Conservation (phyloP, 257 asterid genomes). For the Rehmannia glutinosa region DNA sequence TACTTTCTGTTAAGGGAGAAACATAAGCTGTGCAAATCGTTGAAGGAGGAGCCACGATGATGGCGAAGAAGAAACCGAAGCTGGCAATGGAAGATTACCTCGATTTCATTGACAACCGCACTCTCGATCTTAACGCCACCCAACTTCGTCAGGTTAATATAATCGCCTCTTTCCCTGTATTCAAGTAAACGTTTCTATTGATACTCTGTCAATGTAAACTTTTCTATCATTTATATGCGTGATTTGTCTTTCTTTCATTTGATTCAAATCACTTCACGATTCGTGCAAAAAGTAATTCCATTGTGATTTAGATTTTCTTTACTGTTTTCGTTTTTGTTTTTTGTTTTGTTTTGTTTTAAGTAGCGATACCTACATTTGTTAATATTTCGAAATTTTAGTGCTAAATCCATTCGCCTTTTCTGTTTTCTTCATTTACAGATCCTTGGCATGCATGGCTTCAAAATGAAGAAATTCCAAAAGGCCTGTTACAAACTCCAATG, state of each 20-base stretch:
- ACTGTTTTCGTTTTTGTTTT: no score
- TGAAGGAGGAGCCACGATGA: neutral
- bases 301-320: neutral
- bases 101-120: slow-evolving; percentile 10
- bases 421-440: slow-evolving; percentile 20
- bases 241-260: no score
- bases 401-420: no score
- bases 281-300: no score
- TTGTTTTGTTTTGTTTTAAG: no score
- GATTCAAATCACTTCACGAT: no score
- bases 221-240: no score
- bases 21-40: slow-evolving; percentile 12
- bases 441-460: slow-evolving; percentile 36
- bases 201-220: no score
- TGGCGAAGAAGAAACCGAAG: slow-evolving; percentile 6
- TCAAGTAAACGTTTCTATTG: no score
- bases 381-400: no score
- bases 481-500: neutral
- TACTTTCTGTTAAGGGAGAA: neutral
- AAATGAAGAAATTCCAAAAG: slow-evolving; percentile 2
- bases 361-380: no score
- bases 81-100: no score
- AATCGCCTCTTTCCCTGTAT: neutral
- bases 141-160: slow-evolving; percentile 29
- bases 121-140: slow-evolving; percentile 9